Evolutionary conservation across 2,329 filamentous ascomycete genomes (phyloP), one percentile per base, ranked within the genome.

Genomic region (Aspergillus carbonarius): DNA sequence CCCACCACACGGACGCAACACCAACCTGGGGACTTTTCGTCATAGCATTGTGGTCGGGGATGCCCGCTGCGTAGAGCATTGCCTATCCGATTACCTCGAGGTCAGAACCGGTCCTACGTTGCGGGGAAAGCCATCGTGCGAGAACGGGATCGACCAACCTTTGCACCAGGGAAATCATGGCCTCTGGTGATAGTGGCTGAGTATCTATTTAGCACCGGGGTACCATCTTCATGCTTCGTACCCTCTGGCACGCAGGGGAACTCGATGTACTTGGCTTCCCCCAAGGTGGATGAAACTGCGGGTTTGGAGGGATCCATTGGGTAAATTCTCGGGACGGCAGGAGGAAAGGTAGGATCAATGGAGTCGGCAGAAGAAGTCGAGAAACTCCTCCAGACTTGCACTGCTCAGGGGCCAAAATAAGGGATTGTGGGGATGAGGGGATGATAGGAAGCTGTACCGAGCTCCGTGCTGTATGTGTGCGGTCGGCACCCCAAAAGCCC

Each of bases 1-100:
- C 92, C 93, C 93, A 98, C 93, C 93, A 97, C 4, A 97, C 91
- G 5, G 90, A 92, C 7, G 92, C 89, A 70, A 97, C 86, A 58
- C 93, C 93, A 25, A 98, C 90, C 63, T 98, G 93, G 12, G 93
- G 91, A 54, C 90, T 89, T 58, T 84, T 93, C 78, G 93, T 93
- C 91, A 98, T 96, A 70, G 88, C 86, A 57, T 95, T 82, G 68
- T 86, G 83, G 71, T 92, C 85, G 1, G 92, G 91, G 34, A 98
- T 90, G 23, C 93, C 93, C 8, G 93, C 92, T 13, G 90, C 93
- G 76, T 96, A 98, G 20, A 98, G 84, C 93, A 97, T 97, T 42
- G 93, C 92, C 89, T 93, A 61, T 34, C 12, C 30, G 44, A 10
- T 15, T 27, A 5, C n/a, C 30, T 15, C 13, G 12, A 34, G 25